Evolutionary conservation across 2,329 filamentous ascomycete species (phyloP).

Genomic region (Exserohilum rostratum): DNA sequence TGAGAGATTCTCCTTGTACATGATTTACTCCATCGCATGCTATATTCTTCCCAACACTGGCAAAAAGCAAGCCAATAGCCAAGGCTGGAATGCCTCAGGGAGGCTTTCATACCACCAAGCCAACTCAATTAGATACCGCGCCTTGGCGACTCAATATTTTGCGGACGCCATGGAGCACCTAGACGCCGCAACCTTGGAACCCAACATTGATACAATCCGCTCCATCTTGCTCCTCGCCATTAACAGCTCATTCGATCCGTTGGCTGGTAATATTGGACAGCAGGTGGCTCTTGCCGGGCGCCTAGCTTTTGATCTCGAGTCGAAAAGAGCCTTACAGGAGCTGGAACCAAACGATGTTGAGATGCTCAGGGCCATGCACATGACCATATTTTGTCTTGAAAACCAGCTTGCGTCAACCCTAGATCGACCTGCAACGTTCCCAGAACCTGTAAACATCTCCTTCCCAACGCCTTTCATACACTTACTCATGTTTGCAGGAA

Average conservation of each 20-base stretch:
- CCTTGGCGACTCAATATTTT: constrained; percentile 35
- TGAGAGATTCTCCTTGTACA: constrained; percentile 42
- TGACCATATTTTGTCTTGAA: constrained; percentile 45
- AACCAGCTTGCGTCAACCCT: constrained; percentile 45
- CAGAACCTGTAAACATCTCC: constrained; percentile 42
- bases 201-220: constrained; percentile 40
- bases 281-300: constrained; percentile 45
- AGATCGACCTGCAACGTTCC: constrained; percentile 44
- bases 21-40: constrained; percentile 47
- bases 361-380: constrained; percentile 41
- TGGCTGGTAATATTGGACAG: constrained; percentile 44
- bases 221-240: constrained; percentile 43
- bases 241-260: constrained; percentile 45
- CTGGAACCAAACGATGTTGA: constrained; percentile 25
- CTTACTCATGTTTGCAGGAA: constrained; percentile 27
- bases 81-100: constrained; percentile 31
- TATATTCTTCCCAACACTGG: constrained; percentile 37
- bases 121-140: constrained; percentile 39
- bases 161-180: constrained; percentile 41
- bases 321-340: constrained; percentile 35
- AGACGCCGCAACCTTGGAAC: constrained; percentile 41
- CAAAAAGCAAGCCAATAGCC: constrained; percentile 26
- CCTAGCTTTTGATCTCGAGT: constrained; percentile 41
- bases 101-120: constrained; percentile 38
- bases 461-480: not conserved